A percentile compares a stretch with the other conserved stretches of the same genome.
Evolutionary conservation across 2,329 filamentous ascomycete species (phyloP).

Genomic region (Aureobasidium lini): DNA sequence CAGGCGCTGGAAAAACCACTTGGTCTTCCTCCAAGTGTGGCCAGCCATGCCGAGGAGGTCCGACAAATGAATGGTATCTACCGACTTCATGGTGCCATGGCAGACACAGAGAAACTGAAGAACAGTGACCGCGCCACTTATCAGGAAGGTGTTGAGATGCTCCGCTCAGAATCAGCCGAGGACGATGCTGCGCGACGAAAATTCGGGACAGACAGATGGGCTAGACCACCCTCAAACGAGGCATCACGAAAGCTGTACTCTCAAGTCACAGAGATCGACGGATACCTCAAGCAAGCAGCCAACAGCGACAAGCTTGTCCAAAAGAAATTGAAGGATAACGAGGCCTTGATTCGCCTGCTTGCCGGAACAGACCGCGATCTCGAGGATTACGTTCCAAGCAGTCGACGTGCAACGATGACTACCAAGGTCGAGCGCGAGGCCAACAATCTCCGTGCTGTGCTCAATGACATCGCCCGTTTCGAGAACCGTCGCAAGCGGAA

Average conservation of each 20-base stretch:
- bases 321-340: conserved; percentile 69
- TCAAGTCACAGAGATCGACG: conserved; percentile 70
- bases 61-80: conserved; percentile 81
- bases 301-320: conserved; percentile 64
- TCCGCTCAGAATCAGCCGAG: conserved; percentile 75
- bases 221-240: conserved; percentile 57
- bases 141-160: conserved; percentile 70
- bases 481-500: conserved; percentile 75
- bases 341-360: conserved; percentile 67
- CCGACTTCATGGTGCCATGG: conserved; percentile 68
- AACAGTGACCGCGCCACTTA: conserved; percentile 69
- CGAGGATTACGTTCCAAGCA: conserved; percentile 84
- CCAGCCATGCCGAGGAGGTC: conserved; percentile 89
- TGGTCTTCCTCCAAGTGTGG: conserved; percentile 74
- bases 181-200: conserved; percentile 67
- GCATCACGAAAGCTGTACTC: conserved; percentile 68
- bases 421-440: conserved; percentile 74
- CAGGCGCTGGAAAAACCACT: conserved; percentile 93
- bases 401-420: conserved; percentile 68
- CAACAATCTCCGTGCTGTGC: conserved; percentile 64
- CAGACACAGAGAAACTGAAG: conserved; percentile 86
- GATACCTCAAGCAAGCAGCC: conserved; percentile 69
- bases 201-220: conserved; percentile 84
- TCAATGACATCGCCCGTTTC: conserved; percentile 78
- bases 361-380: conserved; percentile 72